These are phyloP conservation scores for Diplodia mutila DNA, from an alignment of 2,329 filamentous ascomycete species.

Conservation along the genomic window DNA sequence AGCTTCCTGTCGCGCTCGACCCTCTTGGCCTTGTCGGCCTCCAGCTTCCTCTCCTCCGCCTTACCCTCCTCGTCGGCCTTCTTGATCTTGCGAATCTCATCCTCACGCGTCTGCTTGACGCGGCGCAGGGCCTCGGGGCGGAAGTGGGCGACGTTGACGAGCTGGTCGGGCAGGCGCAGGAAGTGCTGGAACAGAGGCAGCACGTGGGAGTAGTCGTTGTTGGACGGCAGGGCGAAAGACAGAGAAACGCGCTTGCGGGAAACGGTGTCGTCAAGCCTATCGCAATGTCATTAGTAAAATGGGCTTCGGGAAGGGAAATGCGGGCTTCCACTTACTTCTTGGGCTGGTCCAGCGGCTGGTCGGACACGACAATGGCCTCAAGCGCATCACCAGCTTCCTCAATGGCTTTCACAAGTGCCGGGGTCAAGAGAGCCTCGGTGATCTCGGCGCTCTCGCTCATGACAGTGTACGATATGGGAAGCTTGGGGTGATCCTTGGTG, in stretches of 20 bases:
- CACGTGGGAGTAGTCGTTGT: conserved; percentile 55
- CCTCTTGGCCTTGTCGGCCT: conserved; percentile 69
- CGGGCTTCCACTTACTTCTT: conserved; percentile 65
- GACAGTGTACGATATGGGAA: conserved; percentile 86
- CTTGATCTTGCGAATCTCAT: conserved; percentile 76
- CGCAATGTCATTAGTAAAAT: background rate
- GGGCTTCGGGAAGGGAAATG: conserved; percentile 21
- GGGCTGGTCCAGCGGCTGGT: conserved; percentile 88
- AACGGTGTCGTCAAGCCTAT: conserved; percentile 77
- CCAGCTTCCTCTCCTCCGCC: conserved; percentile 61
- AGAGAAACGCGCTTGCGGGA: conserved; percentile 88
- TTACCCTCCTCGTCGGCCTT: conserved; percentile 75
- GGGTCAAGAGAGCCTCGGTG: conserved; percentile 81
- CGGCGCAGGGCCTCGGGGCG: conserved; percentile 85
- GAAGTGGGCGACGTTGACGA: conserved; percentile 80
- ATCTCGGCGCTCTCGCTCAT: conserved; percentile 98
- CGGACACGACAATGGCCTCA: conserved; percentile 85
- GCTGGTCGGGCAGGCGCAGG: conserved; percentile 79
- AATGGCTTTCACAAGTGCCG: conserved; percentile 82
- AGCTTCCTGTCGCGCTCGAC: conserved; percentile 75
- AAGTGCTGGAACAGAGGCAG: conserved; percentile 79
- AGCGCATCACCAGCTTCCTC: conserved; percentile 72
- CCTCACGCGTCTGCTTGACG: conserved; percentile 77
- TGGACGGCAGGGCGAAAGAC: conserved; percentile 67
- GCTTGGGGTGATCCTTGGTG: conserved; percentile 89